These are phyloP conservation scores for Climacium dendroides DNA, from an alignment of 225 moss, liverwort and hornwort species.

Conservation along the genomic window DNA sequence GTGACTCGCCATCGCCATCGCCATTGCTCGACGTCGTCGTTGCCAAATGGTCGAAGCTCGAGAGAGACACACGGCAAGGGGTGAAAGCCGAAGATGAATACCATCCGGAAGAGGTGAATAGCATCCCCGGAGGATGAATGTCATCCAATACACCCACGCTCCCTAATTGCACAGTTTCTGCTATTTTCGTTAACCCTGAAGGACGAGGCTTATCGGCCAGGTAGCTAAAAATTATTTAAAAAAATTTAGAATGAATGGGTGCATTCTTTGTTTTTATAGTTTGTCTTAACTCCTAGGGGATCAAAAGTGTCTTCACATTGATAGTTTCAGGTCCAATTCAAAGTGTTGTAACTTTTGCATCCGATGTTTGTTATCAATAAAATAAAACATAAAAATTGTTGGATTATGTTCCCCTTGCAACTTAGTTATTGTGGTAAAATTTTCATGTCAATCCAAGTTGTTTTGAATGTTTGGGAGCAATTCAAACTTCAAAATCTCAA, in stretches of 20 bases:
- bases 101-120: not conserved
- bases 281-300: too few relatives aligned
- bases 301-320: too few relatives aligned
- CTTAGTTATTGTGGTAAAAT: too few relatives aligned
- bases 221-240: not conserved
- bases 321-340: too few relatives aligned
- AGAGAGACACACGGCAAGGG: not conserved
- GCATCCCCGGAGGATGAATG: not conserved
- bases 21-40: slow-evolving; percentile 5
- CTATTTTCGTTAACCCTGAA: not conserved
- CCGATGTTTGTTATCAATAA: too few relatives aligned
- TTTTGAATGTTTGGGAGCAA: too few relatives aligned
- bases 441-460: too few relatives aligned
- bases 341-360: too few relatives aligned
- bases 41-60: not conserved
- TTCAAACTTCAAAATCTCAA: too few relatives aligned
- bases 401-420: too few relatives aligned
- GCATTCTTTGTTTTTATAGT: not conserved
- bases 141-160: not conserved
- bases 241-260: not conserved
- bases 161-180: not conserved
- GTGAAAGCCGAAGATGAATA: not conserved
- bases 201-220: not conserved
- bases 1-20: slow-evolving; percentile 13
- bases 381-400: too few relatives aligned